Evolutionary conservation across 768 basidiomycete genomes (phyloP).

Genomic region (Lactarius pseudohatsudake): DNA sequence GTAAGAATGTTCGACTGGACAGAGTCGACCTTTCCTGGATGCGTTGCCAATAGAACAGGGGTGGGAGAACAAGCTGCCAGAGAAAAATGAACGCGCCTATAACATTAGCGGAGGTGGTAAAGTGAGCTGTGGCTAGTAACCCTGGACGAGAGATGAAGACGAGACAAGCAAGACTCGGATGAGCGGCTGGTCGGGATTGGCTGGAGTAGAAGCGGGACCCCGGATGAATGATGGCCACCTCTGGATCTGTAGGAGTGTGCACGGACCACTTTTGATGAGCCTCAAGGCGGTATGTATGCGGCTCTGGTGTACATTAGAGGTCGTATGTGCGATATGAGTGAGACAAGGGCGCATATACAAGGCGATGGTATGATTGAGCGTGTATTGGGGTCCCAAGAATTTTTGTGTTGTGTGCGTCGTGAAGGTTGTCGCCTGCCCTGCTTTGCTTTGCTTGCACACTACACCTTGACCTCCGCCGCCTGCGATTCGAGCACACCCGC

Average conservation of each 20-base stretch:
- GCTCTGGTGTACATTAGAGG: not conserved
- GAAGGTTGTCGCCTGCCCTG: not conserved
- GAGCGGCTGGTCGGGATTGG: slow-evolving; percentile 12
- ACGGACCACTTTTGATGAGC: slow-evolving; percentile 17
- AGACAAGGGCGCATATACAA: not conserved
- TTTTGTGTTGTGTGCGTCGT: not conserved
- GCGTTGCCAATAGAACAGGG: not conserved
- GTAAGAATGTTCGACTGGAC: not conserved
- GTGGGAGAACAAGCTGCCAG: not conserved
- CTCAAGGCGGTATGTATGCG: not conserved
- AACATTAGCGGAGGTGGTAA: not conserved
- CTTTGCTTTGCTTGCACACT: not conserved
- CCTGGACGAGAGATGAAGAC: not conserved
- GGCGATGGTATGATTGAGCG: not conserved
- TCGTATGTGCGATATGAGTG: not conserved
- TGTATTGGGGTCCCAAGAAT: slow-evolving; percentile 12
- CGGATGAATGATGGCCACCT: slow-evolving; percentile 9
- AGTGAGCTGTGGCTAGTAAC: too few relatives aligned
- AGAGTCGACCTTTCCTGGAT: not conserved
- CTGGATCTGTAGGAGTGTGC: slow-evolving; percentile 8
- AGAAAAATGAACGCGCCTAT: not conserved
- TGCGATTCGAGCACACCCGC: slow-evolving; percentile 24
- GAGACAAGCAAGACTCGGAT: not conserved
- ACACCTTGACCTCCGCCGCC: slow-evolving; percentile 13
- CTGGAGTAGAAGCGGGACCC: slow-evolving; percentile 10